These are phyloP conservation scores for Alternaria postmessia DNA, from an alignment of 2,329 filamentous ascomycete species.

Conservation along the genomic window DNA sequence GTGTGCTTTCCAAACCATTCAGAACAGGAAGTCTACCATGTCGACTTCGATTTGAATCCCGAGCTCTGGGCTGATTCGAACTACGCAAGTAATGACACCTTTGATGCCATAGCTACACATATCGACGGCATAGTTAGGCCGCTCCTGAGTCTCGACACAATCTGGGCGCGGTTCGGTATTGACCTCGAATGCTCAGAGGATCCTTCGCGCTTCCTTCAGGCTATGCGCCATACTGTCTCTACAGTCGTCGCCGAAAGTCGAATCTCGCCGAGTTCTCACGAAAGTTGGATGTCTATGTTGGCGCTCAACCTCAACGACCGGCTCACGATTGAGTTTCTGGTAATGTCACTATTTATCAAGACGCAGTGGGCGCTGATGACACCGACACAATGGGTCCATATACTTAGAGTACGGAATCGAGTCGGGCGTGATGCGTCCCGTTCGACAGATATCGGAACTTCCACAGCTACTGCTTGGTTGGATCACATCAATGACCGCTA, in stretches of 20 bases:
- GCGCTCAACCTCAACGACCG: not conserved
- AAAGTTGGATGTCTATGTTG: not conserved
- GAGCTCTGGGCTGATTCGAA: not conserved
- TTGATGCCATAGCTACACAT: not conserved
- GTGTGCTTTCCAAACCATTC: not conserved
- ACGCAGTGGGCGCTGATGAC: not conserved
- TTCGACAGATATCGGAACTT: not conserved
- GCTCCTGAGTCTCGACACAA: not conserved
- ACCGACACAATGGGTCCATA: not conserved
- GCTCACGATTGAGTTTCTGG: not conserved
- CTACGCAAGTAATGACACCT: not conserved
- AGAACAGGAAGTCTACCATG: not conserved
- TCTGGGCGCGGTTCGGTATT: not conserved
- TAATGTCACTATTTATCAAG: not conserved
- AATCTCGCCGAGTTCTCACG: not conserved
- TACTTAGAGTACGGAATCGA: not conserved
- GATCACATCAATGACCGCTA: not conserved
- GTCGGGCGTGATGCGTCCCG: not conserved
- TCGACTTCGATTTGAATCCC: not conserved
- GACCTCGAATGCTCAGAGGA: not conserved
- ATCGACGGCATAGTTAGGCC: not conserved
- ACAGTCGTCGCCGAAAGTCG: not conserved
- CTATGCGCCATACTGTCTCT: not conserved
- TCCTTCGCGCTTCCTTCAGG: not conserved
- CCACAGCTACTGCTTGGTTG: not conserved